These are phyloP conservation scores for Didymella lethalis DNA, from an alignment of 2,329 filamentous ascomycete species.

Conservation along the genomic window DNA sequence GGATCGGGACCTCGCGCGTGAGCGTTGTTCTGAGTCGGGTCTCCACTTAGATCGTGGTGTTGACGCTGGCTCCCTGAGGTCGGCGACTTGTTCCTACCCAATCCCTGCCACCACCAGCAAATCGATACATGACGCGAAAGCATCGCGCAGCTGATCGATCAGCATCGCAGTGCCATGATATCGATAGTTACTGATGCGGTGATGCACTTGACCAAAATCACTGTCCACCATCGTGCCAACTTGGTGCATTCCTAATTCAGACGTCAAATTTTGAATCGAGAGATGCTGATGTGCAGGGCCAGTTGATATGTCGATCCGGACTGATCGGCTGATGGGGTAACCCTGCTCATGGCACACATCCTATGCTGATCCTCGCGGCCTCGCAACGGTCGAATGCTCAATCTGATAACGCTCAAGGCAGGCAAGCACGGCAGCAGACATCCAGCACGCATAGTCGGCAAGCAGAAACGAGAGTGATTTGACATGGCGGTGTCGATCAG, in stretches of 20 bases:
- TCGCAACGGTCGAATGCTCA: constrained; percentile 9
- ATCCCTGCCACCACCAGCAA: constrained; percentile 11
- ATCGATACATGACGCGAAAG: constrained; percentile 10
- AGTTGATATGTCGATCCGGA: constrained; percentile 7
- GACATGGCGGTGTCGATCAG: constrained; percentile 12
- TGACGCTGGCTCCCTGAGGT: constrained; percentile 10
- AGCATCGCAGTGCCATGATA: background rate
- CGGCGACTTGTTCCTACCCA: constrained; percentile 6
- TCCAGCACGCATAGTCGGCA: background rate
- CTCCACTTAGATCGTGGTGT: constrained; percentile 14
- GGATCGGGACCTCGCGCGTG: constrained; percentile 13
- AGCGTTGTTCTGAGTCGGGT: constrained; percentile 9
- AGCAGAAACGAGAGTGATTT: constrained; percentile 7
- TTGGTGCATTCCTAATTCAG: background rate
- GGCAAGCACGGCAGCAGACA: background rate
- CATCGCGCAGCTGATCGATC: constrained; percentile 13
- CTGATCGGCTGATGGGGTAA: constrained; percentile 10
- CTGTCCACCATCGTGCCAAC: constrained; percentile 1
- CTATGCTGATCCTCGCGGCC: constrained; percentile 5
- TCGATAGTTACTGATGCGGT: background rate
- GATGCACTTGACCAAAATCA: background rate
- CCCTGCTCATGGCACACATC: constrained; percentile 4
- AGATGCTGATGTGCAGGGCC: constrained; percentile 20
- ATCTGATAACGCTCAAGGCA: constrained; percentile 7
- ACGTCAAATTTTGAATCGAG: background rate